Conservation (phyloP, 2,329 filamentous ascomycete species). For the Phialophora expanda region DNA sequence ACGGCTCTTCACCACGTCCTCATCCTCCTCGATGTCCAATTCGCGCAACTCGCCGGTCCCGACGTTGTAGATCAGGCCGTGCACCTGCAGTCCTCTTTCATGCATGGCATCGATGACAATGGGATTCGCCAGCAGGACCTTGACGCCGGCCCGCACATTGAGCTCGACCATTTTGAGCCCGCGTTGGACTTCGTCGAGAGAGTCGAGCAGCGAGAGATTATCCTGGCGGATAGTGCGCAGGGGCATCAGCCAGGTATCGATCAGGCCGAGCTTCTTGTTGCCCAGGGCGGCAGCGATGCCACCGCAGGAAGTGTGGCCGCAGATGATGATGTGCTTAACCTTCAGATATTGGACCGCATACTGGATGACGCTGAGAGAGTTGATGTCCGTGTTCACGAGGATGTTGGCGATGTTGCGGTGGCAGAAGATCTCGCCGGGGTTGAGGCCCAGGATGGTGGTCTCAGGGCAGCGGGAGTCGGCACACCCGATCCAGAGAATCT, state of each 20-base stretch:
- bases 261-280: slow-evolving; percentile 62
- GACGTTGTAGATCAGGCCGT: slow-evolving; percentile 78
- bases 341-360: slow-evolving; percentile 76
- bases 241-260: slow-evolving; percentile 67
- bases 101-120: slow-evolving; percentile 72
- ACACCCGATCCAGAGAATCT: slow-evolving; percentile 81
- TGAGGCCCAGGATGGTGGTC: slow-evolving; percentile 73
- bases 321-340: slow-evolving; percentile 67
- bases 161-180: slow-evolving; percentile 72
- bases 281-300: slow-evolving; percentile 62
- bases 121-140: slow-evolving; percentile 70
- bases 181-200: slow-evolving; percentile 55
- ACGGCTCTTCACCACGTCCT: slow-evolving; percentile 48
- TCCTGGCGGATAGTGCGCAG: slow-evolving; percentile 60
- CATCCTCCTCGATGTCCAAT: slow-evolving; percentile 54
- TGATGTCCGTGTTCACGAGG: slow-evolving; percentile 75
- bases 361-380: slow-evolving; percentile 75
- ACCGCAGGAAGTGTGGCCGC: slow-evolving; percentile 66
- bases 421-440: slow-evolving; percentile 84
- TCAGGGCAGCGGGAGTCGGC: slow-evolving; percentile 85
- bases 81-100: slow-evolving; percentile 73
- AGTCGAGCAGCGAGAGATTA: slow-evolving; percentile 57
- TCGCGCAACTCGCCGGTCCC: slow-evolving; percentile 60
- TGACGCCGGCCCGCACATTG: slow-evolving; percentile 73
- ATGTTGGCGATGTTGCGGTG: slow-evolving; percentile 93